Evolutionary conservation across 345 rosid genomes (phyloP).

Genomic region (Eucalyptus curtisii): DNA sequence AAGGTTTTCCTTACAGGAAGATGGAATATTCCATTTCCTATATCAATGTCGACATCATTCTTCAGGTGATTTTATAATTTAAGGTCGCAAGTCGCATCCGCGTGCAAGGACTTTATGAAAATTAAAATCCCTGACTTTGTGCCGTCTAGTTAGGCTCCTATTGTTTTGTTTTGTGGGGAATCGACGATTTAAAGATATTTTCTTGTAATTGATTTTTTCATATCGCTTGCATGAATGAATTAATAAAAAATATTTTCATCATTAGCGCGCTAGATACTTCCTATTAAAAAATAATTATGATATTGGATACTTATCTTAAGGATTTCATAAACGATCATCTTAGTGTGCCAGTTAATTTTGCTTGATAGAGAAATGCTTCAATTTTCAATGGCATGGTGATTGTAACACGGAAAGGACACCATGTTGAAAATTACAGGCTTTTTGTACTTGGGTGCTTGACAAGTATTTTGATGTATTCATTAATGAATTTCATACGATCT

Average conservation of each 20-base stretch:
- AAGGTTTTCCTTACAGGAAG: not conserved
- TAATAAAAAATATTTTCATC: not conserved
- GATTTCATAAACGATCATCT: not conserved
- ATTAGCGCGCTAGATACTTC: not conserved
- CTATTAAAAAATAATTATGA: not conserved
- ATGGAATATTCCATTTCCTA: not conserved
- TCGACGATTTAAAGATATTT: not conserved
- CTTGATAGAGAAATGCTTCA: not conserved
- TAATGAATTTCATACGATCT: not conserved
- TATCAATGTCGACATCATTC: not conserved
- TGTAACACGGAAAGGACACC: not conserved
- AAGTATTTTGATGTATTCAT: not conserved
- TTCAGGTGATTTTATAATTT: not conserved
- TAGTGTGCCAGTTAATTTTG: not conserved
- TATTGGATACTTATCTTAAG: not conserved
- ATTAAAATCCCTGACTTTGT: not conserved
- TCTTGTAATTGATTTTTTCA: not conserved
- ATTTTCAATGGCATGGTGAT: not conserved
- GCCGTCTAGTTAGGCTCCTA: not conserved
- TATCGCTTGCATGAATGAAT: rapidly evolving
- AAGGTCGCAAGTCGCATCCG: not conserved
- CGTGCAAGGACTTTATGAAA: not conserved
- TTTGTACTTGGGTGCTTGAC: not conserved
- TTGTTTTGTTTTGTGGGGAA: not conserved
- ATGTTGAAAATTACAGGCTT: not conserved